Conservation (phyloP, 2,329 filamentous ascomycete species). For the Phyllosticta citrichinensis region DNA sequence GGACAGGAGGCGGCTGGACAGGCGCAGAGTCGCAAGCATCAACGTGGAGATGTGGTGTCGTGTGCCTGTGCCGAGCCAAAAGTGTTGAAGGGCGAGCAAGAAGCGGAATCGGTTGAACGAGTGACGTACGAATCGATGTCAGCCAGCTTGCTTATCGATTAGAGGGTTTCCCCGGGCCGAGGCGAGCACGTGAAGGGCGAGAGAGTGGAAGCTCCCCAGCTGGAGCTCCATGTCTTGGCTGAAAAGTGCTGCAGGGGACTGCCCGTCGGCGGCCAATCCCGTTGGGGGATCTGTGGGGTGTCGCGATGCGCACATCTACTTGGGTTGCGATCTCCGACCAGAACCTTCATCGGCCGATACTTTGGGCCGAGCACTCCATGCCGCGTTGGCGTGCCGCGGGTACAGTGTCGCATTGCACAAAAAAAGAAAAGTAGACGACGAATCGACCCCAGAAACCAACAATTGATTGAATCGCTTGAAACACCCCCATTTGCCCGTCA, state of each 20-base stretch:
- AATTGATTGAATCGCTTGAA: neutral
- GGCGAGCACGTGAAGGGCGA: slow-evolving; percentile 3
- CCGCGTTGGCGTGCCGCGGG: neutral
- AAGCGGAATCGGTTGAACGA: slow-evolving; percentile 4
- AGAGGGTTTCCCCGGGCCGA: slow-evolving; percentile 7
- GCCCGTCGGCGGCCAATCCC: neutral
- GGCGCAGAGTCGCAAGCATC: slow-evolving; percentile 14
- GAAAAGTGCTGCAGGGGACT: neutral
- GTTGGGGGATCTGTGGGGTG: slow-evolving; percentile 3
- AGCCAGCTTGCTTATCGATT: slow-evolving; percentile 3
- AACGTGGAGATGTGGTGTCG: neutral
- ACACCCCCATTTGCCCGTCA: neutral
- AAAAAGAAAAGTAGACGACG: neutral
- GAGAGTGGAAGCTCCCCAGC: neutral
- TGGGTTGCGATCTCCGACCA: neutral
- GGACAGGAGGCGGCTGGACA: slow-evolving; percentile 9
- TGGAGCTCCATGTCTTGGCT: neutral
- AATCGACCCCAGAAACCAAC: neutral
- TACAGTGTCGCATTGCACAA: neutral
- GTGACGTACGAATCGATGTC: slow-evolving; percentile 1
- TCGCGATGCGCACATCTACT: neutral
- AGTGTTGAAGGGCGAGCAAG: slow-evolving; percentile 1
- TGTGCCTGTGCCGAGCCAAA: slow-evolving; percentile 1
- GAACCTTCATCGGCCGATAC: neutral
- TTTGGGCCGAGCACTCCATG: neutral